Evolutionary conservation across 495 filamentous ascomycete species (phyloP), one percentile per base, ranked within the genome.

Genomic region (Evernia prunastri): DNA sequence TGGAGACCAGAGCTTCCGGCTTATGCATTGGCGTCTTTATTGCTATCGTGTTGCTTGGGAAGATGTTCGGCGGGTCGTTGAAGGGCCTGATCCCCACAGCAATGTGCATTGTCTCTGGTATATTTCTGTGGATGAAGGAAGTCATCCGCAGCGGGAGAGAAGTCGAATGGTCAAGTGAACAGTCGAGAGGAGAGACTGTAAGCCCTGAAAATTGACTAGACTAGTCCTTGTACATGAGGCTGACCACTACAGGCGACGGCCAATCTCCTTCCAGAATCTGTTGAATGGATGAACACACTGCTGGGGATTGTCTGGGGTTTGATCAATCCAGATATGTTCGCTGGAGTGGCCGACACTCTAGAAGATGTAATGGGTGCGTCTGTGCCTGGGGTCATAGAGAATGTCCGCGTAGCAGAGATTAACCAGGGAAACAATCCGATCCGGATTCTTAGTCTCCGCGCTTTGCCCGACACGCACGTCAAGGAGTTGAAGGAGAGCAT

Each of bases 311-410:
- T 92, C 17, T 97, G 93, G 92, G 89, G 90, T 4, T 76, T 96
- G 2, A 84, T 96, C 62, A 92, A 97, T 68, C 93, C 93, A 0
- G 93, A 96, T 2, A 96, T 97, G 91, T 89, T 97, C 69, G 79
- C 81, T 12, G 83, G 84, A 1, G 78, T 89, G 33, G 86, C 86
- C 25, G 86, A 90, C 72, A 85, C 85, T 0, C 82, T 92, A 15
- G 90, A 92, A 74, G 93, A 97, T 71, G 89, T 97, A 57, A 97
- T 97, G 93, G 91, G 96, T 77, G 93, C 91, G 29, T 95, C 90
- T 12, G 87, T 95, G 0, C 93, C 93, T 0, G 87, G 86, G 0
- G 78, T 96, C 42, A 89, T 97, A 58, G 91, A 97, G 73, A 95
- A 96, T 68, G 92, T 97, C 53, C 86, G 92, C 58, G 91, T 97